A percentile compares a stretch with the other conserved stretches of the same genome.
Conservation (phyloP, 164 flowering plant genomes). For the Paratinospora sagittata region DNA sequence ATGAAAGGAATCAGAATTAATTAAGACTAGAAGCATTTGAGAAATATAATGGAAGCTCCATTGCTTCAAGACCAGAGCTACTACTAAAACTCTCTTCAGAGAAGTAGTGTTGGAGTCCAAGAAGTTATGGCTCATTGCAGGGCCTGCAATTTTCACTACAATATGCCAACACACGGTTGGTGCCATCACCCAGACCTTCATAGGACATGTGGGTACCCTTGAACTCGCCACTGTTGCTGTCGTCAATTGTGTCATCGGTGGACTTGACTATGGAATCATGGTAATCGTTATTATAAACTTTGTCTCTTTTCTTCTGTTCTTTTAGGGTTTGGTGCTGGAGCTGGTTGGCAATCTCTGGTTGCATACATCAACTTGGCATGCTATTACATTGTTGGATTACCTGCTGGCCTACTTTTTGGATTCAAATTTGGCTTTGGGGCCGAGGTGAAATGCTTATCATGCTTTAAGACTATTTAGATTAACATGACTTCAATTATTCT, state of each 20-base stretch:
- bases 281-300: not conserved
- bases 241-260: not conserved
- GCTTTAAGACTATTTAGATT: not conserved
- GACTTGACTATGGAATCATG: not conserved
- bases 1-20: not conserved
- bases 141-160: not conserved
- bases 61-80: not conserved
- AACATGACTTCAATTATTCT: not conserved
- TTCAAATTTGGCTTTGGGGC: not conserved
- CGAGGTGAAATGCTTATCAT: not conserved
- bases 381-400: constrained; percentile 1
- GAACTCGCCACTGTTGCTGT: constrained; percentile 33
- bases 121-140: constrained; percentile 47
- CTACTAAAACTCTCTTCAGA: not conserved
- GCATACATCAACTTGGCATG: constrained; percentile 40
- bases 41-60: constrained; percentile 3
- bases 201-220: not conserved
- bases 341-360: constrained; percentile 54
- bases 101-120: constrained; percentile 30
- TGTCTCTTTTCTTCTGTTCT: not conserved
- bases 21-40: not conserved
- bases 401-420: constrained; percentile 8
- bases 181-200: constrained; percentile 1
- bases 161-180: not conserved
- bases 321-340: constrained; percentile 58